phyloP scores from a whole-genome alignment of 2,329 filamentous ascomycete genomes.

The Colletotrichum sidae region DNA sequence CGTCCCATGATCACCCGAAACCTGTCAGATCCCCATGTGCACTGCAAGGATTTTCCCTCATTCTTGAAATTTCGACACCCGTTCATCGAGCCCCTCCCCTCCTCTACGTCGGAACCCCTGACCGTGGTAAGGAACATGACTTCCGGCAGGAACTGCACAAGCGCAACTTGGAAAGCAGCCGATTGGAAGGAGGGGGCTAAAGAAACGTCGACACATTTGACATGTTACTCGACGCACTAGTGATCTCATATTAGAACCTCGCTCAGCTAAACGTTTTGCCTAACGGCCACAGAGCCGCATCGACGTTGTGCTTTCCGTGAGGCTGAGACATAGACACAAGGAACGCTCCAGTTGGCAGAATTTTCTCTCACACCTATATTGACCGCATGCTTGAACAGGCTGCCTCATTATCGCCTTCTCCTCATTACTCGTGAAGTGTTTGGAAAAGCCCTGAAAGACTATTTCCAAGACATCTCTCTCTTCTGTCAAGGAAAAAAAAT shows the following conservation, averaged over 20 bases:
- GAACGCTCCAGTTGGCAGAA: too few species aligned
- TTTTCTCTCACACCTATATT: too few species aligned
- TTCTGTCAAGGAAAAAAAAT: slow-evolving; percentile 2
- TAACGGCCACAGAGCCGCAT: slow-evolving; percentile 21
- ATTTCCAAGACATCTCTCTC: background rate
- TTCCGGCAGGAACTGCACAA: background rate
- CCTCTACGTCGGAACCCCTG: background rate
- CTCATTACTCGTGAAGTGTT: slow-evolving; percentile 14
- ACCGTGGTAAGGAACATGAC: too few species aligned
- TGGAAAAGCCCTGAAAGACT: background rate
- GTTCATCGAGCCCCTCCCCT: background rate
- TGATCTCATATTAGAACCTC: background rate
- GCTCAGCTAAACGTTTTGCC: background rate
- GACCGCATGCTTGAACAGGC: slow-evolving; percentile 8
- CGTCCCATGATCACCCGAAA: too few species aligned
- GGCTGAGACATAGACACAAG: background rate
- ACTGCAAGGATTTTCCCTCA: too few species aligned
- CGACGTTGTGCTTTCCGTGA: slow-evolving; percentile 4
- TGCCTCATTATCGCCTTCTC: slow-evolving; percentile 25
- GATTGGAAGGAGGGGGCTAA: slow-evolving; percentile 19
- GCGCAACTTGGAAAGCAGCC: slow-evolving; percentile 18
- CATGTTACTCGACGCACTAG: too few species aligned
- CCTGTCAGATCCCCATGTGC: too few species aligned
- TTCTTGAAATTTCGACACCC: too few species aligned
- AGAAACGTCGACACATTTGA: background rate